Base-by-base conservation (phyloP, 768 basidiomycete genomes). In the Suillus occidentalis region DNA sequence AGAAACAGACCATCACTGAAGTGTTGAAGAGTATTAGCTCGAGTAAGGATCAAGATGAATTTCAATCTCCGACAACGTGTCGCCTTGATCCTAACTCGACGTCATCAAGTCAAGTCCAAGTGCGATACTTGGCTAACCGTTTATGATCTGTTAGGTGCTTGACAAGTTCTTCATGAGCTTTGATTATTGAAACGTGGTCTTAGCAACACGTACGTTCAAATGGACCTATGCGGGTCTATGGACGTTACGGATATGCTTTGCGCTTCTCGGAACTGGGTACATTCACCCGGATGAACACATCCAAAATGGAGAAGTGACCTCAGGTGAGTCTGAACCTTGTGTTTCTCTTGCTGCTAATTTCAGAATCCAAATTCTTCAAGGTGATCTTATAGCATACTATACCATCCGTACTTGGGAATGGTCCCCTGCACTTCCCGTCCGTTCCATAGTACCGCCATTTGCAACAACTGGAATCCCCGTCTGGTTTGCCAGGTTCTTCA, bases 251-350 rank as follows among this genome's bases (percentile, higher is more conserved):
- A 49, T 69, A 49, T 70, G 71, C 63, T 72, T 76, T 18, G 79
- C 80, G 8, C 63, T 81, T 22, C 68, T 65, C 60, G 76, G 79
- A 22, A 73, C 70, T 8, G 79, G 74, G 1, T 80, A 80, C 63
- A 80, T 81, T 43, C 80, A 81, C 62, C 80, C 80, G 10, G 80
- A 81, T 63, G 80, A 81, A 68, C 71, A 79, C 63, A 77, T 80
- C 68, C 80, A 81, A 68, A 79, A 77, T 66, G 80, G 77, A 40
- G 80, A 81, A 67, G 68, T 76, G 22, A 73, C 71, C 14, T 76
- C 79, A 61, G 80, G 80, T 79, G 66, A 59, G 59, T 59, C 66
- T 49, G 18, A 49, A 6, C 6, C 39, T 63, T 18, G 64, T 52
- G 53, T 59, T 39, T 37, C n/a, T 64, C 12, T 40, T 56, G 10